Base-by-base conservation (phyloP, 139 green algal species). In the Chlamydomonas sp. region DNA sequence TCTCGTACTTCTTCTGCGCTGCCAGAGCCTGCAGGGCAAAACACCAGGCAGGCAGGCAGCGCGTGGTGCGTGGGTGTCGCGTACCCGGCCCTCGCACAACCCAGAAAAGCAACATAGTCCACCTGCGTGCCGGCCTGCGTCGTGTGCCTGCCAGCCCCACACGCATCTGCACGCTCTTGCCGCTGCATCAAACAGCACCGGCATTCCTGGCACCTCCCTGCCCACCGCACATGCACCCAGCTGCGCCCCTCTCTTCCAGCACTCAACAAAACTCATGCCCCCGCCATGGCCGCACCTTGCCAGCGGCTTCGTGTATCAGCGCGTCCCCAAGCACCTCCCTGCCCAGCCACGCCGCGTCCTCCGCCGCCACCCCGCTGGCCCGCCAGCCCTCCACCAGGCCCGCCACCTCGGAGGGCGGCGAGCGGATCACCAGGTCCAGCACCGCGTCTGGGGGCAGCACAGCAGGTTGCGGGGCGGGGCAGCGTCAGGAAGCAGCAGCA, bases 351-450 rank as follows among this genome's bases (percentile, higher is more conserved):
- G 18, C 76, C 2, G 49, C 78, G 83, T 91, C 88, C 68, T 80
- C 71, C 9, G 61, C 62, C 49, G 83, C 83, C 83, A 79, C 69
- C 18, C 15, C 69, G 18, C 83, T 86, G 63, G 69, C 58, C 0
- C 83, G 77, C 79, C 79, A 91, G 15, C 82, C 69, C 67, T 72
- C 88, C 68, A 91, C 88, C 77, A 91, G 83, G 58, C 59, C 60
- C 3, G 62, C 61, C 1, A 8, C 18, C 60, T 91, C 76, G 18
- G 81, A 67, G 58, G 80, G 58, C 5, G 76, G 76, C 8, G 88
- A 31, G 85, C 78, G 77, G 88, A 97, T 95, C 67, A 96, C 90
- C 31, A 96, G 85, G 75, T 97, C 95, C 78, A 97, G 89, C 81
- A 96, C 91, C 74, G 92, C 90, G 80, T 97, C 83, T 88, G 81